Conservation (phyloP, 768 basidiomycete genomes). For the Crucibulum laeve region DNA sequence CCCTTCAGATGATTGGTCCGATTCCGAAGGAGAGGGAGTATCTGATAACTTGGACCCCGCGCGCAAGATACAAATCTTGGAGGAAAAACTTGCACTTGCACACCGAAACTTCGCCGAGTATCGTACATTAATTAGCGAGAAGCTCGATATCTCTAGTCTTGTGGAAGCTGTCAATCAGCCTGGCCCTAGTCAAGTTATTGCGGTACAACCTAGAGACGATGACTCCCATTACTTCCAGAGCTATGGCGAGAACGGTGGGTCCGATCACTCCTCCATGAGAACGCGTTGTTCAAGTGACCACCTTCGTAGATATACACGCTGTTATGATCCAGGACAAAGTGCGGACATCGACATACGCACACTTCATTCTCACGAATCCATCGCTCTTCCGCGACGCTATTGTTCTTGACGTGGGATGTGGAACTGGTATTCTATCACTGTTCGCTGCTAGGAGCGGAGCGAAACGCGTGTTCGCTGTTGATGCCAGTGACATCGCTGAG, state of each 20-base stretch:
- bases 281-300: background rate
- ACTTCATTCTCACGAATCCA: constrained; percentile 84
- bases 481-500: constrained; percentile 79
- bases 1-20: constrained; percentile 70
- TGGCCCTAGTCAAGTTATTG: constrained; percentile 14
- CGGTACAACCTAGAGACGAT: constrained; percentile 59
- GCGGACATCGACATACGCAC: constrained; percentile 88
- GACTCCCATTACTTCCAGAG: constrained; percentile 93
- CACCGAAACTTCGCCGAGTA: constrained; percentile 63
- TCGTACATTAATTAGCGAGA: constrained; percentile 48
- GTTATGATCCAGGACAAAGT: constrained; percentile 97
- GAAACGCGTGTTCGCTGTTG: constrained; percentile 85
- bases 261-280: constrained; percentile 1
- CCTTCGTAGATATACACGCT: constrained; percentile 78
- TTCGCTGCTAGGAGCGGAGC: constrained; percentile 90
- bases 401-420: constrained; percentile 95
- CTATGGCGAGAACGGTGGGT: constrained; percentile 80
- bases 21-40: constrained; percentile 63
- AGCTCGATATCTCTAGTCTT: constrained; percentile 42
- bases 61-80: constrained; percentile 52
- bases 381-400: constrained; percentile 75
- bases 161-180: constrained; percentile 37
- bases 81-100: constrained; percentile 56
- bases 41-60: constrained; percentile 23
- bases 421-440: constrained; percentile 88